phyloP scores from a whole-genome alignment of 176 grass and related monocot species.

The Alloteropsis semialata region DNA sequence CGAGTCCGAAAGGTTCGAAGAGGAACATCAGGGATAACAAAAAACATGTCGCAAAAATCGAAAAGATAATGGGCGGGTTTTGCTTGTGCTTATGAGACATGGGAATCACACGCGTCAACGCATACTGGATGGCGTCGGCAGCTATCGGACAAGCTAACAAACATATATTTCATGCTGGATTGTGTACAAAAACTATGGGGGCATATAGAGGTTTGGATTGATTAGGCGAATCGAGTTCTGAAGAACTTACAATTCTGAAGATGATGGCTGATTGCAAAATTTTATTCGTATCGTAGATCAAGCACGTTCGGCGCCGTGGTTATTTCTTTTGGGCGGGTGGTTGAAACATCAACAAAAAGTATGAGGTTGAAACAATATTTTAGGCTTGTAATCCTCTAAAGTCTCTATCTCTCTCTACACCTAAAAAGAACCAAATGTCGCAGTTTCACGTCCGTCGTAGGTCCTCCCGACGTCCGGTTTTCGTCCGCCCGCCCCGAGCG shows the following conservation, averaged over 20 bases:
- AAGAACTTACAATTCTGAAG: too few relatives aligned
- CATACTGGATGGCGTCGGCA: not conserved
- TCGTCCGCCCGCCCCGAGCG: too few relatives aligned
- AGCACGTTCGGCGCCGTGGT: not conserved
- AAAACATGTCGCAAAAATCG: not conserved
- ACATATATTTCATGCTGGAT: not conserved
- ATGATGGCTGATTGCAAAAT: not conserved
- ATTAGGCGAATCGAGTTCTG: not conserved
- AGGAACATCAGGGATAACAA: not conserved
- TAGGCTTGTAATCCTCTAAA: not conserved
- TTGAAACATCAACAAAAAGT: not conserved
- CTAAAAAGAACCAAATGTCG: too few relatives aligned
- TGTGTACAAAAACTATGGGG: too few relatives aligned
- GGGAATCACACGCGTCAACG: slow-evolving; percentile 17
- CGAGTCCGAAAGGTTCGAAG: not conserved
- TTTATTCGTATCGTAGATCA: not conserved
- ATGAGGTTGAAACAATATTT: too few relatives aligned
- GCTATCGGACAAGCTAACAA: not conserved
- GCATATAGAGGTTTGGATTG: not conserved
- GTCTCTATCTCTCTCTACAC: too few relatives aligned
- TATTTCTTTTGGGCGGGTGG: not conserved
- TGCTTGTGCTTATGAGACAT: not conserved
- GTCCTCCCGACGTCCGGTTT: too few relatives aligned
- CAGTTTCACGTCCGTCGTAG: too few relatives aligned
- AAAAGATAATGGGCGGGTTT: not conserved